Conservation (phyloP, 257 asterid species). For the Solanum bulbocastanum region DNA sequence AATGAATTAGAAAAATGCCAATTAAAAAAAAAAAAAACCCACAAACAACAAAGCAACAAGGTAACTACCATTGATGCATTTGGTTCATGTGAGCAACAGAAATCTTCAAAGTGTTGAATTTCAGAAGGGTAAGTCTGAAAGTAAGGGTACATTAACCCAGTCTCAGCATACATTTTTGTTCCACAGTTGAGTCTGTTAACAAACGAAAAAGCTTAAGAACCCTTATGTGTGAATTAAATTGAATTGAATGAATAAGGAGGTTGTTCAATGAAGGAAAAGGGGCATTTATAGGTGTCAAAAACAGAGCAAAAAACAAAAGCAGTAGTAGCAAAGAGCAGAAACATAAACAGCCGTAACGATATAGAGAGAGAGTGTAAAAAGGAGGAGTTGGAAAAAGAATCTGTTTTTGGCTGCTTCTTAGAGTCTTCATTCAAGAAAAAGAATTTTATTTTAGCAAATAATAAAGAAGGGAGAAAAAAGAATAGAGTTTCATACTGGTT, state of each 20-base stretch:
- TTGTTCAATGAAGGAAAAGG: conserved; percentile 21
- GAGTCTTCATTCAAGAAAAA: conserved; percentile 4
- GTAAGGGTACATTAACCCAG: conserved; percentile 55
- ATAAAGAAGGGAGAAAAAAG: background rate
- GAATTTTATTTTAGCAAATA: background rate
- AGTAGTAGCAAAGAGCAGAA: conserved; percentile 10
- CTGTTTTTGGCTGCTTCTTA: conserved; percentile 33
- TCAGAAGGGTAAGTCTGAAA: conserved; percentile 51
- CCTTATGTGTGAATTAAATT: background rate
- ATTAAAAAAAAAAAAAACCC: background rate
- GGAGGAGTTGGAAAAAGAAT: conserved; percentile 28
- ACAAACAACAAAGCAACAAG: background rate
- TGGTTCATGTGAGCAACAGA: conserved; percentile 38
- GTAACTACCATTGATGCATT: conserved; percentile 43
- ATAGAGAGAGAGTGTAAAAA: background rate
- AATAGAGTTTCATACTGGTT: too few relatives aligned
- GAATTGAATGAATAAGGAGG: conserved; percentile 1
- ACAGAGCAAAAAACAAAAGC: conserved; percentile 23
- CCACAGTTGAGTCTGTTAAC: background rate
- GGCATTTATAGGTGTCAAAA: conserved; percentile 40
- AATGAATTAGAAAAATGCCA: conserved; percentile 2
- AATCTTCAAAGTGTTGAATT: conserved; percentile 52
- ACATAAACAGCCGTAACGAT: conserved; percentile 19
- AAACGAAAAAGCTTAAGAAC: background rate
- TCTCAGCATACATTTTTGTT: conserved; percentile 63